Evolutionary conservation across 2,329 filamentous ascomycete species (phyloP).

Genomic region (Alternaria metachromatica): DNA sequence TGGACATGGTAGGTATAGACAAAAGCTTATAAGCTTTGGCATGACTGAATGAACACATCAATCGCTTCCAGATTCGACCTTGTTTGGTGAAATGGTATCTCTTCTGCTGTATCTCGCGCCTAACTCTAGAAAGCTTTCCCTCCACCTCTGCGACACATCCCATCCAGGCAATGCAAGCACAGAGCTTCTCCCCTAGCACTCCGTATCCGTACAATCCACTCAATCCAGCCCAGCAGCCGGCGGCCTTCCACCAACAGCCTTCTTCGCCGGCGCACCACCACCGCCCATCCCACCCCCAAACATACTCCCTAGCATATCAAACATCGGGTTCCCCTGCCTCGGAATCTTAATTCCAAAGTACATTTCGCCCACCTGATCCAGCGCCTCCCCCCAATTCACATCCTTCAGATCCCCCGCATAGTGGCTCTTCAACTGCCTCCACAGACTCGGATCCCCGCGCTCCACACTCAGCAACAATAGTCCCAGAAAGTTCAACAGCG

Average conservation of each 20-base stretch:
- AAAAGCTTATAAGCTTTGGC: neutral
- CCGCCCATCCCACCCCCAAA: constrained; percentile 76
- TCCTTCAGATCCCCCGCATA: constrained; percentile 83
- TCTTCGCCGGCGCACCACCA: constrained; percentile 54
- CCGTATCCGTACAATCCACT: neutral
- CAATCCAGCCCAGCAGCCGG: constrained; percentile 47
- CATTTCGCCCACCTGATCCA: constrained; percentile 91
- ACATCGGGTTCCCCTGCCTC: constrained; percentile 85
- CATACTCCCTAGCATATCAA: constrained; percentile 98
- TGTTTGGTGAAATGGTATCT: constrained; percentile 7
- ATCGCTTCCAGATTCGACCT: neutral
- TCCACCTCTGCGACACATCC: neutral
- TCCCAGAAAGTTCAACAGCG: constrained; percentile 93
- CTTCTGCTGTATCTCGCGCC: neutral
- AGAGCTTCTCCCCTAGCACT: neutral
- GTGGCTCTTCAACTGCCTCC: constrained; percentile 79
- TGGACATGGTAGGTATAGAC: constrained; percentile 5
- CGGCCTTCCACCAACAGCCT: constrained; percentile 49
- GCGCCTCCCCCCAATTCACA: constrained; percentile 75
- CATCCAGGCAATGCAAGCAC: neutral
- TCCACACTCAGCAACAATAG: constrained; percentile 84
- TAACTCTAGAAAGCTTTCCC: neutral
- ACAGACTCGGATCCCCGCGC: constrained; percentile 78
- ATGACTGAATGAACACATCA: constrained; percentile 1
- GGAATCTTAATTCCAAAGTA: constrained; percentile 94